Evolutionary conservation across 768 basidiomycete species (phyloP), one percentile per base, ranked within the genome.

Genomic region (Tubosaeta sp.): DNA sequence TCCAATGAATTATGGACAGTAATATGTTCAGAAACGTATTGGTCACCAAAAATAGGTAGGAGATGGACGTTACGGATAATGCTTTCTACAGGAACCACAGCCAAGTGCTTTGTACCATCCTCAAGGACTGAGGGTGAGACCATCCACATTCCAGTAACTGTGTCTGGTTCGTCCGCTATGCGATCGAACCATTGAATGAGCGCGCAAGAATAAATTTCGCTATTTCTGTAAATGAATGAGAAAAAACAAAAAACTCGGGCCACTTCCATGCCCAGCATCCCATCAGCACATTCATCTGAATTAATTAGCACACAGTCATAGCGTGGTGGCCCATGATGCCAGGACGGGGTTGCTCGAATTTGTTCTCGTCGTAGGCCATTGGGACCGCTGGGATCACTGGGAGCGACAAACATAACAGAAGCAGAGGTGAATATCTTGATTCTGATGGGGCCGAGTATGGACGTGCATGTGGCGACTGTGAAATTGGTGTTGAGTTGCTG

Each of bases 281-380:
- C 64, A 14, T 52, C 41, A 13, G 6, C 9, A 21, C 47, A 47
- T 6, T 34, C 19, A 47, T 67, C 59, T 7, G 46, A 43, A 12
- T 42, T 58, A 2, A 69, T 41, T 21, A 66, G 66, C 8, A 68
- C 52, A 31, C 65, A 69, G 47, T 75, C 71, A 45, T 63, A 55
- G 1, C 64, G 49, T n/a, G 62, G 39, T 19, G 53, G 35, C 1
- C 59, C 63, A 8, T 54, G 54, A n/a, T 57, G 56, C 71, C 71
- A 74, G 1, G 50, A 50, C 12, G 56, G 58, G 9, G 54, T 65
- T 1, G 67, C 53, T 1, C 62, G 53, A 27, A 75, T 72, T 7
- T 51, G 53, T 49, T 72, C 67, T 18, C 52, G 53, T 18, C 49
- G 38, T 6, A 47, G 27, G 24, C 45, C 45, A 29, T 38, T 46